These are phyloP conservation scores for Thelephora aurantiotincta DNA, from an alignment of 768 basidiomycete genomes.

Conservation along the genomic window DNA sequence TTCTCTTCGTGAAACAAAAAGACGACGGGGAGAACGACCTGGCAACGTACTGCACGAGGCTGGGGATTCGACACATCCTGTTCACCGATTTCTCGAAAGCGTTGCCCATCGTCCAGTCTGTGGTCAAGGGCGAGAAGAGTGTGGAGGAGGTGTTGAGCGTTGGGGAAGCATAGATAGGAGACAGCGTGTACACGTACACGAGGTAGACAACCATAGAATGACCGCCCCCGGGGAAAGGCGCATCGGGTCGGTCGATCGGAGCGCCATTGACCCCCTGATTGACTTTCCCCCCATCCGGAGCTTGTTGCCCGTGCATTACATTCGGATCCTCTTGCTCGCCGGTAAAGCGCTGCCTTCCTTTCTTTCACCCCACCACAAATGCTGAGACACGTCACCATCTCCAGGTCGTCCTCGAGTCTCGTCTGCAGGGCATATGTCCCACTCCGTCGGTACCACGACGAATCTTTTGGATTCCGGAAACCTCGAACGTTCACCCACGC, in stretches of 20 bases:
- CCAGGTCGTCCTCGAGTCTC: background rate
- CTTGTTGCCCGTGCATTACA: background rate
- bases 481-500: slow-evolving; percentile 47
- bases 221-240: too few relatives aligned
- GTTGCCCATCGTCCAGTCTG: slow-evolving; percentile 40
- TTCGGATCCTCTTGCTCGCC: background rate
- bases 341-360: background rate
- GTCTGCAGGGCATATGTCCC: slow-evolving; percentile 9
- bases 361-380: background rate
- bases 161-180: slow-evolving; percentile 3
- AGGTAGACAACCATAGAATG: too few relatives aligned
- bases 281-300: too few relatives aligned
- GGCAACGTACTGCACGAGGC: slow-evolving; percentile 63
- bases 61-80: slow-evolving; percentile 66
- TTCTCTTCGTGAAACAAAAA: slow-evolving; percentile 88
- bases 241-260: too few relatives aligned
- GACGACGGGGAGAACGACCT: slow-evolving; percentile 74
- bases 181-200: too few relatives aligned
- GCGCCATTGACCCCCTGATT: too few relatives aligned
- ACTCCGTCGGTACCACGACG: slow-evolving; percentile 48
- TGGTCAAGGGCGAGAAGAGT: slow-evolving; percentile 60
- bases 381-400: background rate
- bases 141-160: slow-evolving; percentile 32
- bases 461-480: slow-evolving; percentile 67
- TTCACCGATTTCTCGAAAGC: slow-evolving; percentile 63